These are phyloP conservation scores for Curvularia hawaiiensis DNA, from an alignment of 2,329 filamentous ascomycete species.

Conservation along the genomic window DNA sequence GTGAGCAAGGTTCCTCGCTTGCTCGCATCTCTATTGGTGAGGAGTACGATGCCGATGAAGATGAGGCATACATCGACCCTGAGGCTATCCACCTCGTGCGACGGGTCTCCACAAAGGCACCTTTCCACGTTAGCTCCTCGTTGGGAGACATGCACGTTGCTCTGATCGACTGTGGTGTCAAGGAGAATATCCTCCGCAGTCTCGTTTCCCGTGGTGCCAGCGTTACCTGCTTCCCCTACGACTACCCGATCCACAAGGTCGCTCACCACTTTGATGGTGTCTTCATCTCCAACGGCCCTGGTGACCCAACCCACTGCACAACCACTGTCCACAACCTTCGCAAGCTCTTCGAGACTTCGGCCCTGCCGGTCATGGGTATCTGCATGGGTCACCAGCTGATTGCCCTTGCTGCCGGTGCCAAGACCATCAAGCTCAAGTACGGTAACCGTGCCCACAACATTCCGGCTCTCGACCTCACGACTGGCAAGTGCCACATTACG, in stretches of 20 bases:
- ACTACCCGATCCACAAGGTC: slow-evolving; percentile 98
- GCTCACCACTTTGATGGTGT: slow-evolving; percentile 97
- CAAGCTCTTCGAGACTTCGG: slow-evolving; percentile 88
- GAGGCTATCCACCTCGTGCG: slow-evolving; percentile 96
- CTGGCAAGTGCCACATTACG: slow-evolving; percentile 97
- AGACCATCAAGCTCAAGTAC: slow-evolving; percentile 98
- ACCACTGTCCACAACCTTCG: slow-evolving; percentile 91
- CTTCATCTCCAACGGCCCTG: slow-evolving; percentile 98
- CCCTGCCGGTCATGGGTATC: slow-evolving; percentile 95
- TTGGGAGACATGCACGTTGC: slow-evolving; percentile 88
- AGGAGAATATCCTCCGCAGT: slow-evolving; percentile 98
- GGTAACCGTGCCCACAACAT: slow-evolving; percentile 99
- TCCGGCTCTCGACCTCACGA: slow-evolving; percentile 90
- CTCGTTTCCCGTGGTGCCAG: slow-evolving; percentile 89
- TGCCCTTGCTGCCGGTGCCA: slow-evolving; percentile 83
- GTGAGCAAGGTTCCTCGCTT: slow-evolving; percentile 95
- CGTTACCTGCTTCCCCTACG: slow-evolving; percentile 92
- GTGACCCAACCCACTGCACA: slow-evolving; percentile 96
- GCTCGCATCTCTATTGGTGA: slow-evolving; percentile 94
- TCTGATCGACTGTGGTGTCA: slow-evolving; percentile 96
- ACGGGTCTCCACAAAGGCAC: slow-evolving; percentile 96
- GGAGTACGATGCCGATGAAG: slow-evolving; percentile 97
- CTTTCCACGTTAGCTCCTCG: slow-evolving; percentile 89
- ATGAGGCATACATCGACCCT: slow-evolving; percentile 93
- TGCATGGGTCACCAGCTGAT: slow-evolving; percentile 97